phyloP scores from a whole-genome alignment of 495 filamentous ascomycete genomes.

The Neurospora discreta region DNA sequence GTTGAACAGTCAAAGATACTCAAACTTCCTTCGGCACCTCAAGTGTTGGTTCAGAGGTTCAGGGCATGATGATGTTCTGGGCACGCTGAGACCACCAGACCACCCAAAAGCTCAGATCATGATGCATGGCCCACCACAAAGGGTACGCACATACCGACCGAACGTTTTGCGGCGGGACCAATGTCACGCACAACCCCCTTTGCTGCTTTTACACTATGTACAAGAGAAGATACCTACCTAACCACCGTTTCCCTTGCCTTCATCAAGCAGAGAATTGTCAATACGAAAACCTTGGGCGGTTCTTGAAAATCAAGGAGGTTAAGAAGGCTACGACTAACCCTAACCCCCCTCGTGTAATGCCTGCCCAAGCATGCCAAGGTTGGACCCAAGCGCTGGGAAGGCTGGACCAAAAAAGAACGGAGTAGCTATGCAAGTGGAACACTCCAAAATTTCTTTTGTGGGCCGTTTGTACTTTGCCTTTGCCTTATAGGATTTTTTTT shows the following conservation, averaged over 20 bases:
- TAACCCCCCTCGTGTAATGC: background rate
- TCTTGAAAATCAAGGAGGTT: background rate
- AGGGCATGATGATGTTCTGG: background rate
- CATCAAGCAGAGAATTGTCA: background rate
- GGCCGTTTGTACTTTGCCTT: background rate
- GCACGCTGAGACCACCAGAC: background rate
- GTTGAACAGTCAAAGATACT: background rate
- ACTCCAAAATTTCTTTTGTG: background rate
- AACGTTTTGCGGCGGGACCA: background rate
- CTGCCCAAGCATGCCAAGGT: background rate
- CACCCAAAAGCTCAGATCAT: background rate
- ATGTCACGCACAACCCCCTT: background rate
- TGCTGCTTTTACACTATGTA: background rate
- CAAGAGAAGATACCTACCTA: background rate
- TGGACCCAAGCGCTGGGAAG: background rate
- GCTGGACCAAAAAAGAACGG: background rate
- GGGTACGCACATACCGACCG: background rate
- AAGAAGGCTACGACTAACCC: background rate
- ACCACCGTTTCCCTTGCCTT: background rate
- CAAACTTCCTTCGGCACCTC: background rate
- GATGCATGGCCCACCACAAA: background rate
- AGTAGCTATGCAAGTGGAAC: background rate
- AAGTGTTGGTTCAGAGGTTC: background rate
- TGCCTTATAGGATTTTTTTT: conserved; percentile 1
- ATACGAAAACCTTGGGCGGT: background rate